A percentile compares a stretch with the other conserved stretches of the same genome.
Conservation (phyloP, 371 early-diverging fungal genomes). For the Dipsacomyces acuminosporus region DNA sequence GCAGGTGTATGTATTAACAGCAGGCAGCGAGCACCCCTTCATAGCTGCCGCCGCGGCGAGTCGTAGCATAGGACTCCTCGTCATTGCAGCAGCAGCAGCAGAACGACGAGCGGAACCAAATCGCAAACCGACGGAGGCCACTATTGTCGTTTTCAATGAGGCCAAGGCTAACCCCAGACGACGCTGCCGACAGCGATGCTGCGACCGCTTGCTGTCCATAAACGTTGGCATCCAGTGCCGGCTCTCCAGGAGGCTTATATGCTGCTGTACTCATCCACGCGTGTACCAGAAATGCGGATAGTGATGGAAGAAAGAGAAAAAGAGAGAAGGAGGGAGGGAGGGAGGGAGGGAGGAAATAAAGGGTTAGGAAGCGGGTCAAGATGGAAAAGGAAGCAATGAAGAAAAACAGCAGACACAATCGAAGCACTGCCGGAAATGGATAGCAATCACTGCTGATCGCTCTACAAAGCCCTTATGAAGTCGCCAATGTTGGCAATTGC, state of each 20-base stretch:
- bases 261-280: not conserved
- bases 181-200: not conserved
- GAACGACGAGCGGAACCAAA: slow-evolving; percentile 15
- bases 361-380: too few relatives aligned
- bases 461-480: not conserved
- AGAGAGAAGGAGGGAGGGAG: too few relatives aligned
- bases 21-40: slow-evolving; percentile 16
- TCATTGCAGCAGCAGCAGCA: slow-evolving; percentile 32
- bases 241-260: not conserved
- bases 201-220: not conserved
- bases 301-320: too few relatives aligned
- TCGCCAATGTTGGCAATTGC: slow-evolving; percentile 1
- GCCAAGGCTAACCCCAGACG: slow-evolving; percentile 19
- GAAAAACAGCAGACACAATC: too few relatives aligned
- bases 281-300: too few relatives aligned
- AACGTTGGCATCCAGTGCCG: not conserved
- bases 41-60: slow-evolving; percentile 20
- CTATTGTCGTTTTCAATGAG: slow-evolving; percentile 16
- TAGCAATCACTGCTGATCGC: not conserved
- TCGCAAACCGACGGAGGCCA: slow-evolving; percentile 22
- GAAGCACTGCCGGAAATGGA: too few relatives aligned
- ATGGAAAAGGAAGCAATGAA: too few relatives aligned
- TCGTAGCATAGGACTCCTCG: slow-evolving; percentile 2
- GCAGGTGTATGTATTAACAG: too few relatives aligned
- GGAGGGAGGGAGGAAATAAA: too few relatives aligned